Base-by-base conservation (phyloP, 352 stramenopile species). In the Globisporangium lucens region DNA sequence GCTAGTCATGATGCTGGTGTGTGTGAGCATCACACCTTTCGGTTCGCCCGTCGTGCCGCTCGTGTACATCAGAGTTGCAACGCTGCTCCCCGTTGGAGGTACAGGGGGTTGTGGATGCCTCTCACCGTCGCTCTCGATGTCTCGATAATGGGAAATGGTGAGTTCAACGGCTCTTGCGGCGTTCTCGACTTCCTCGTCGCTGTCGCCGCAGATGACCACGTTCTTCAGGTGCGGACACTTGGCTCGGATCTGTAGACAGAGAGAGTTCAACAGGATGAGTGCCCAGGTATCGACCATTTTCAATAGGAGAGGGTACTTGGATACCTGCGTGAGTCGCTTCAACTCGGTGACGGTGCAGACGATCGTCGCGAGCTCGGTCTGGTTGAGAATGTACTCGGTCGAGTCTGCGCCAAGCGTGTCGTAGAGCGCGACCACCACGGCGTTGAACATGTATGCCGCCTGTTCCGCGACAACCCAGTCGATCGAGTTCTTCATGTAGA, bases 401-500 rank as follows among this genome's bases (percentile, higher is more conserved):
- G 84, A 88, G 27, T 94, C 85, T 0, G 78, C 56, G 17, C 87
- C 85, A 1, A 95, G 79, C n/a, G 87, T 86, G 52, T 95, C 87
- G 66, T 95, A 95, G 24, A 95, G 71, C 24, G 87, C 82, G 4
- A 93, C 79, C 15, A 89, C 67, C 0, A 79, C 60, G 17, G 70
- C 69, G 46, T 67, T 73, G 33, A 75, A 79, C n/a, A 66, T 66
- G 65, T 88, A 89, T 12, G 72, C 80, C 4, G 82, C 80, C 69
- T 98, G 94, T 67, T 99, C 97, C 0, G 79, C 83, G 36, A 99
- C 74, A 13, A 98, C 76, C 94, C 97, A 99, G 68, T 99, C 96
- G 49, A 97, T 87, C 15, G 85, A 97, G 73, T 99, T 99, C 73
- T 95, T 98, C 81, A 98, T 97, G 78, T 98, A 99, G 58, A 99